Percentiles rank a stretch among this genome's conserved stretches.
Evolutionary conservation across 768 basidiomycete genomes (phyloP).

Genomic region (Ephemerocybe angulata): DNA sequence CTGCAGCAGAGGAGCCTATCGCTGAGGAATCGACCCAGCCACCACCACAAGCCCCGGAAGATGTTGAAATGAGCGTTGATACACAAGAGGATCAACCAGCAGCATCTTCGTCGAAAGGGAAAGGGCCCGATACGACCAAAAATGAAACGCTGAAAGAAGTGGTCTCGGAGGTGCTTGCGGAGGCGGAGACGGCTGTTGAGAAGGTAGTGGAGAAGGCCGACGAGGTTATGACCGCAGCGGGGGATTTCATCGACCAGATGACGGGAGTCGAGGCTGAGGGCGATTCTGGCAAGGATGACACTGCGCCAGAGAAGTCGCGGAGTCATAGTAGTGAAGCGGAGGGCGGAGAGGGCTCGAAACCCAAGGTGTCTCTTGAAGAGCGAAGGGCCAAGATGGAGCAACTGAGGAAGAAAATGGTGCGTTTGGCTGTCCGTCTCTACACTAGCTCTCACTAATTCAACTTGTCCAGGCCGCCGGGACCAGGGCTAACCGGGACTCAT

Average conservation of each 20-base stretch:
- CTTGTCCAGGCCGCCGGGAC: conserved; percentile 62
- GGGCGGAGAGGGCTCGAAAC: conserved; percentile 19
- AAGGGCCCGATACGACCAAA: conserved; percentile 8
- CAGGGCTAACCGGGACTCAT: conserved; percentile 78
- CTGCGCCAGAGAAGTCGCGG: not conserved
- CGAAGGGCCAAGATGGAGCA: conserved; percentile 74
- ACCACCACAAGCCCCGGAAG: conserved; percentile 9
- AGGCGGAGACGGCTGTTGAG: conserved; percentile 14
- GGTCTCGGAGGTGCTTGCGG: conserved; percentile 2
- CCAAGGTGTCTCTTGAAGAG: conserved; percentile 58
- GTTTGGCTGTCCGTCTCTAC: no score
- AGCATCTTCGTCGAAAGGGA: conserved; percentile 15
- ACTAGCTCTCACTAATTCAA: conserved; percentile 15
- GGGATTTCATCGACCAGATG: conserved; percentile 27
- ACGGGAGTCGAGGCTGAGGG: conserved; percentile 21
- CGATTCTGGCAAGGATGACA: conserved; percentile 8
- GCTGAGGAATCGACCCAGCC: not conserved
- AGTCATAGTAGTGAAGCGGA: conserved; percentile 19
- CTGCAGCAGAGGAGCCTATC: not conserved
- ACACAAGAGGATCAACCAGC: conserved; percentile 19
- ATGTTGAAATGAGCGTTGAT: conserved; percentile 10
- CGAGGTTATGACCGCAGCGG: conserved; percentile 25
- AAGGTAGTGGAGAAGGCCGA: conserved; percentile 17
- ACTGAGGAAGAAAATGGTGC: conserved; percentile 76
- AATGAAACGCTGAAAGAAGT: conserved; percentile 11